Conservation (phyloP, 805 yeast genomes). For the Saturnispora silvae region DNA sequence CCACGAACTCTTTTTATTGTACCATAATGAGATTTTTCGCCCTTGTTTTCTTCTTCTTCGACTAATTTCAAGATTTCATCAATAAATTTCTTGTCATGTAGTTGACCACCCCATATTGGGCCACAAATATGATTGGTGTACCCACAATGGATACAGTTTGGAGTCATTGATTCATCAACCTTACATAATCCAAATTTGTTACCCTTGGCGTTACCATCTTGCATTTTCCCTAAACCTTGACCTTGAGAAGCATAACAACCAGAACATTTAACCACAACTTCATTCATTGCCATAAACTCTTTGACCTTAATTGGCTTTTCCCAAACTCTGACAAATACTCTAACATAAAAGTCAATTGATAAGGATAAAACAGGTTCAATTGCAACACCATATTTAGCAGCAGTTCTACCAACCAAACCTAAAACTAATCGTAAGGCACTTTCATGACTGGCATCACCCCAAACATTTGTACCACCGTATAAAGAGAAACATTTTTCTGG, state of each 20-base stretch:
- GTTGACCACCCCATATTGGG: conserved; percentile 87
- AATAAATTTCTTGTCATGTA: conserved; percentile 65
- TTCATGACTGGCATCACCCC: conserved; percentile 85
- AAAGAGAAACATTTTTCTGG: conserved; percentile 94
- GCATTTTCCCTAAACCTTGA: conserved; percentile 66
- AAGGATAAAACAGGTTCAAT: conserved; percentile 81
- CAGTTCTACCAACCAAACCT: conserved; percentile 63
- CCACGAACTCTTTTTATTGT: conserved; percentile 83
- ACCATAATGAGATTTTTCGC: conserved; percentile 48
- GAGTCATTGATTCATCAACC: conserved; percentile 46
- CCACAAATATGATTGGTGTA: conserved; percentile 73
- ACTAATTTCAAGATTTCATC: conserved; percentile 49
- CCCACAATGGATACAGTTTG: conserved; percentile 61
- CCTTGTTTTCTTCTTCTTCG: conserved; percentile 18
- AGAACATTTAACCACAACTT: conserved; percentile 71
- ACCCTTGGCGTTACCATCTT: conserved; percentile 24
- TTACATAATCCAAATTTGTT: conserved; percentile 49
- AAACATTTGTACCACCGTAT: conserved; percentile 86
- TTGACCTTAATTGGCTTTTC: conserved; percentile 78
- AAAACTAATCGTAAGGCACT: conserved; percentile 82
- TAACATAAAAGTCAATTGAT: conserved; percentile 86
- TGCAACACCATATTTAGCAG: conserved; percentile 79
- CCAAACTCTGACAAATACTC: conserved; percentile 71
- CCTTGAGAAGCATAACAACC: conserved; percentile 70
- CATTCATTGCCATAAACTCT: conserved; percentile 62